A percentile compares a stretch with the other conserved stretches of the same genome.
phyloP scores from a whole-genome alignment of 768 basidiomycete genomes.

The Baorangia bicolor region DNA sequence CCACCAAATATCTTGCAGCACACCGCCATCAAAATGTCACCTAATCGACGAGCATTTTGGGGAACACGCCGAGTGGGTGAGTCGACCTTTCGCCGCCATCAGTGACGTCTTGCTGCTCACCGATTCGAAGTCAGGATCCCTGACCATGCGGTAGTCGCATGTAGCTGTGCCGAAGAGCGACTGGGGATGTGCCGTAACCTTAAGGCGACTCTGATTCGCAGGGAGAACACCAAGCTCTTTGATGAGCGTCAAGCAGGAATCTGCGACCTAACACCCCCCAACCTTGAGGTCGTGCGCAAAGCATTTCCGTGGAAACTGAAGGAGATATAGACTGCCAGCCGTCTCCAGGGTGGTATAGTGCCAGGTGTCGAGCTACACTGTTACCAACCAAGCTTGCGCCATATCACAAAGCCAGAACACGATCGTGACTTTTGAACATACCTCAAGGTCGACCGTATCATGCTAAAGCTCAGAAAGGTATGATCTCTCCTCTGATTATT shows the following conservation, averaged over 20 bases:
- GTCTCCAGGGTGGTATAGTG: neutral
- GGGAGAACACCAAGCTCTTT: neutral
- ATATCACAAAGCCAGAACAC: slow-evolving; percentile 1
- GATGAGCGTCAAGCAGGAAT: slow-evolving; percentile 15
- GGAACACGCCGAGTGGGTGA: slow-evolving; percentile 17
- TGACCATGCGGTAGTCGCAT: slow-evolving; percentile 19
- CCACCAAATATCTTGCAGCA: neutral
- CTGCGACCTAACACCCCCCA: slow-evolving; percentile 6
- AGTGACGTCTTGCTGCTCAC: slow-evolving; percentile 4
- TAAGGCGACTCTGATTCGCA: slow-evolving; percentile 1
- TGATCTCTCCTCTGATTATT: neutral
- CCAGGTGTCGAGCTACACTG: slow-evolving; percentile 1
- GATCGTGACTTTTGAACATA: slow-evolving; percentile 3
- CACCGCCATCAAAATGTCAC: slow-evolving; percentile 7
- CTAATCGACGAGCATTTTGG: slow-evolving; percentile 9
- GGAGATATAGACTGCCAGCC: slow-evolving; percentile 16
- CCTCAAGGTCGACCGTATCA: neutral
- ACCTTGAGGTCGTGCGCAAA: slow-evolving; percentile 13
- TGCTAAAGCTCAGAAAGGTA: slow-evolving; percentile 16
- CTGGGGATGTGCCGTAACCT: slow-evolving; percentile 8
- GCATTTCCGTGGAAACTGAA: neutral
- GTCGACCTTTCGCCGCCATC: slow-evolving; percentile 1
- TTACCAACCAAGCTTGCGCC: neutral
- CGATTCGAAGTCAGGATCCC: neutral
- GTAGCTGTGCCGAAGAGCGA: neutral